These are phyloP conservation scores for Cucumis hystrix DNA, from an alignment of 306 rosid species.

Conservation along the genomic window DNA sequence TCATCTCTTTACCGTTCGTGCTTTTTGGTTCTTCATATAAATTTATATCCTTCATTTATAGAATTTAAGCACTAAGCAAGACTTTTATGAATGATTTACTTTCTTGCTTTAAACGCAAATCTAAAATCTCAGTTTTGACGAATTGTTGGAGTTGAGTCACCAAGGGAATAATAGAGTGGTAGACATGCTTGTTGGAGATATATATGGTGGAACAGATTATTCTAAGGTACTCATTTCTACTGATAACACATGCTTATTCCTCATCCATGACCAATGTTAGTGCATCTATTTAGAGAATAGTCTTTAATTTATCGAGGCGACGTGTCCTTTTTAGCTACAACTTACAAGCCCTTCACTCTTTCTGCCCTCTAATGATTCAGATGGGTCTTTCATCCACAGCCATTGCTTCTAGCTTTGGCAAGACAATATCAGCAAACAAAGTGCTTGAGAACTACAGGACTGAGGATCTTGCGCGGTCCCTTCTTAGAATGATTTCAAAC, in stretches of 20 bases:
- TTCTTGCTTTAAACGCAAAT: constrained; percentile 8
- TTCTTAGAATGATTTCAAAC: constrained; percentile 86
- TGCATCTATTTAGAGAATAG: not conserved
- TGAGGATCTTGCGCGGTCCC: constrained; percentile 88
- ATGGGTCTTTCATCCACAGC: constrained; percentile 74
- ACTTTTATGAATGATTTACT: not conserved
- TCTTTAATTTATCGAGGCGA: constrained; percentile 7
- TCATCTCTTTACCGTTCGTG: not conserved
- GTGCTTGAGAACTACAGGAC: constrained; percentile 64
- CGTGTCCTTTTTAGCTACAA: not conserved
- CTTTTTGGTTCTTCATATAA: not conserved
- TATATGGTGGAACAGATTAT: constrained; percentile 84
- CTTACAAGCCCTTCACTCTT: not conserved
- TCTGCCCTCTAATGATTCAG: constrained; percentile 22
- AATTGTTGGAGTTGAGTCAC: constrained; percentile 85
- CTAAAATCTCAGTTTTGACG: constrained; percentile 57
- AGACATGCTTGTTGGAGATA: constrained; percentile 98
- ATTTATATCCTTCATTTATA: not conserved
- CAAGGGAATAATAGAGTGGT: constrained; percentile 75
- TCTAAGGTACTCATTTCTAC: constrained; percentile 43
- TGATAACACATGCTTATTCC: not conserved
- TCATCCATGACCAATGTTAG: not conserved
- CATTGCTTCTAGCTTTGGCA: constrained; percentile 98
- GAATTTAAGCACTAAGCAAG: not conserved
- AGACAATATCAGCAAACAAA: constrained; percentile 65